A percentile compares a stretch with the other conserved stretches of the same genome.
Evolutionary conservation across 768 basidiomycete genomes (phyloP).

Genomic region (Auriscalpium vulgare): DNA sequence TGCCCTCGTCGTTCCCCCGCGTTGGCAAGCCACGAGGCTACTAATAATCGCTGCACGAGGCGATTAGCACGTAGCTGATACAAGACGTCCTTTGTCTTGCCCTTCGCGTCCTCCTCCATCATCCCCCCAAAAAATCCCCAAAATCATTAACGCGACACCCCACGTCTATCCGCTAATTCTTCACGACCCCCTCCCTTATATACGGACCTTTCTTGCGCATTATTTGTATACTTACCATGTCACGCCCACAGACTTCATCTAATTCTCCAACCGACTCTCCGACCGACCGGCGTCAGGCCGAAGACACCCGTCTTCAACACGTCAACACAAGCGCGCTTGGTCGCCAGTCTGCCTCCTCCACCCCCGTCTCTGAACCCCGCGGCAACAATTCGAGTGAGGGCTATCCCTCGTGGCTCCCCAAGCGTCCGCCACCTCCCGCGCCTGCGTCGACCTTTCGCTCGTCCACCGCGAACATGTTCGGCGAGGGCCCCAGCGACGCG

Average conservation of each 20-base stretch:
- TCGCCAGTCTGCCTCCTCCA: background rate
- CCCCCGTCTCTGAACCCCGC: background rate
- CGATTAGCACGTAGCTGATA: background rate
- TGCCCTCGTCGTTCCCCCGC: background rate
- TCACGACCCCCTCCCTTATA: background rate
- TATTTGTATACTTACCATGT: background rate
- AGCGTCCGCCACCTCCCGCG: constrained; percentile 65
- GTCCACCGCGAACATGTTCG: constrained; percentile 33
- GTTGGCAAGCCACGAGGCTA: constrained; percentile 3
- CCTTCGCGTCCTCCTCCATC: background rate
- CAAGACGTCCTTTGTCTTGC: background rate
- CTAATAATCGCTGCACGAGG: background rate
- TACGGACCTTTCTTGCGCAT: background rate
- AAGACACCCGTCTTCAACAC: background rate
- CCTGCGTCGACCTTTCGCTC: constrained; percentile 66
- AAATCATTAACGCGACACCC: constrained; percentile 1
- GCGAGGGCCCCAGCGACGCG: background rate
- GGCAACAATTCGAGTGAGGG: constrained; percentile 33
- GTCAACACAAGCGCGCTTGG: background rate
- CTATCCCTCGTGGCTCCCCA: constrained; percentile 82
- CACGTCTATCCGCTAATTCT: background rate
- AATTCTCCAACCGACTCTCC: background rate
- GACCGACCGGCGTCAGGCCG: background rate
- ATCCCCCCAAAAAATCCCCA: background rate
- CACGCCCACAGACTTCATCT: constrained; percentile 1